Percentiles rank a stretch among this genome's conserved stretches.
phyloP scores from a whole-genome alignment of 2,329 filamentous ascomycete species.

The Venturia asperata region DNA sequence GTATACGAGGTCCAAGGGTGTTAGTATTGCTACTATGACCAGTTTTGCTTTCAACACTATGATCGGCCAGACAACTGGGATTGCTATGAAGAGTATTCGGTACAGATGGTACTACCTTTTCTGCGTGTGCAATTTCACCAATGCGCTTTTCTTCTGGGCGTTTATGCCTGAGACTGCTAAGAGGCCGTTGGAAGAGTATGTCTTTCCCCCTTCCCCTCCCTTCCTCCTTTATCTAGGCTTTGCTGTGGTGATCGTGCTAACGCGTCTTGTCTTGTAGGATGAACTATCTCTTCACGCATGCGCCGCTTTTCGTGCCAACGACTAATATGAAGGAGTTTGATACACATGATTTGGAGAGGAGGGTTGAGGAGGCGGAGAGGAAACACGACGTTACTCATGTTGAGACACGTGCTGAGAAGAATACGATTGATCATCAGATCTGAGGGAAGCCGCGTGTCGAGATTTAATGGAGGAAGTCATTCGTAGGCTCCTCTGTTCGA shows the following conservation, averaged over 20 bases:
- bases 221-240: conserved; percentile 33
- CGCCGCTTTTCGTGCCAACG: conserved; percentile 55
- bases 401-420: neutral
- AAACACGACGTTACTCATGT: conserved; percentile 33
- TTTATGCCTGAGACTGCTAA: conserved; percentile 60
- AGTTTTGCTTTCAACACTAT: conserved; percentile 71
- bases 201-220: conserved; percentile 52
- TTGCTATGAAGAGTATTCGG: conserved; percentile 49
- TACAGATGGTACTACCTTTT: conserved; percentile 56
- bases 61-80: conserved; percentile 62
- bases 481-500: too few relatives aligned
- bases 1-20: conserved; percentile 65
- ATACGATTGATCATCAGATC: neutral
- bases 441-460: neutral
- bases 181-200: conserved; percentile 61
- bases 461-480: neutral
- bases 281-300: conserved; percentile 50
- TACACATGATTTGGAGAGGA: conserved; percentile 52
- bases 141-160: conserved; percentile 60
- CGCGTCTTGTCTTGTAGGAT: conserved; percentile 21
- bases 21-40: conserved; percentile 66
- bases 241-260: neutral
- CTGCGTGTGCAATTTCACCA: conserved; percentile 61
- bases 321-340: conserved; percentile 48
- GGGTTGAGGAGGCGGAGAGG: conserved; percentile 50